Base-by-base conservation (phyloP, 306 rosid genomes). In the Medicago ruthenica region DNA sequence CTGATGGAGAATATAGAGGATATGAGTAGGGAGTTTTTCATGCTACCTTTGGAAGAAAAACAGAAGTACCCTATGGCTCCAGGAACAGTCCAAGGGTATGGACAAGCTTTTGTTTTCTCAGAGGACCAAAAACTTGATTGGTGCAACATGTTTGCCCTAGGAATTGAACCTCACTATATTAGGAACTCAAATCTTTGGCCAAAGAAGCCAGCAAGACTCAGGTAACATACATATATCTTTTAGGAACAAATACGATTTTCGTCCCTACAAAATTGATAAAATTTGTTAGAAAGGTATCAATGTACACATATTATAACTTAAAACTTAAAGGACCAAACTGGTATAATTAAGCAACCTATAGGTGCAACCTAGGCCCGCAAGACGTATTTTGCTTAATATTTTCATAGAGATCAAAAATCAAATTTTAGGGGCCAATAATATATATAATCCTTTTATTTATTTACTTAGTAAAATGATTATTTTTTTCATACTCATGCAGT, bases 111-210 rank as follows among this genome's bases (percentile, higher is more conserved):
- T 84, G 92, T 96, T 73, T 87, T 96, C 85, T 96, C 99, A 59
- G 97, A 96, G 88, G 92, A 92, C 75, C 99, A 96, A 48, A 96
- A 96, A 77, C 78, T 96, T 42, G 99, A 96, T 41, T 96, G 99
- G 98, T 92, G 97, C 82, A 92, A 96, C 85, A 96, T 96, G 99
- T 90, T 92, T 83, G 98, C 99, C 82, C 92, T 96, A 76, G 99
- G 92, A 75, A 69, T 96, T 82, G 80, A 80, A 79, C 99, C 99
- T 57, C 79, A 79, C 39, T 75, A 75, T 48, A 48, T 86, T 54
- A 88, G 98, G 77, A 84, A 75, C 81, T 93, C 89, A 79, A 83
- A 70, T 51, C 87, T 96, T 6, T 96, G 99, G 99, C 98, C 99
- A 75, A 85, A 81, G 34, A 89, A 67, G 55, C 97, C 98, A 50